These are phyloP conservation scores for Boletus sp. DNA, from an alignment of 768 basidiomycete species.

Conservation along the genomic window DNA sequence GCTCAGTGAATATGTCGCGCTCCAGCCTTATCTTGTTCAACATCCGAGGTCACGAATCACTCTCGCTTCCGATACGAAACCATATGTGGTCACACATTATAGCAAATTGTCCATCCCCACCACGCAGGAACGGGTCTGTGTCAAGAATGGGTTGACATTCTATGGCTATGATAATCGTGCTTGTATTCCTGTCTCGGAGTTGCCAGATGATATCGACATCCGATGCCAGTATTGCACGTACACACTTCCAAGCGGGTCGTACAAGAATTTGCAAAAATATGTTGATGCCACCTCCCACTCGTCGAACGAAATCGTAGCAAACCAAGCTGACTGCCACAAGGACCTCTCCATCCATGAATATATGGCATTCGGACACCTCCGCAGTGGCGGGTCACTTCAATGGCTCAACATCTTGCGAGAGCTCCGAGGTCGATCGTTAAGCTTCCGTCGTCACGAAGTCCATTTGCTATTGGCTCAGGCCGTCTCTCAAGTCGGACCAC, in stretches of 20 bases:
- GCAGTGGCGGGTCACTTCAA: constrained; percentile 44
- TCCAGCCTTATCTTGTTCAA: constrained; percentile 10
- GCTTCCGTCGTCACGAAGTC: constrained; percentile 40
- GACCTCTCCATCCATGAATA: constrained; percentile 46
- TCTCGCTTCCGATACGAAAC: constrained; percentile 25
- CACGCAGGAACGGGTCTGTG: constrained; percentile 18
- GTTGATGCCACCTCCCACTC: constrained; percentile 37
- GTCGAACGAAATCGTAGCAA: constrained; percentile 43
- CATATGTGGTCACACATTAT: constrained; percentile 20
- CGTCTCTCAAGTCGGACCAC: constrained; percentile 42
- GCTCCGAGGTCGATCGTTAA: constrained; percentile 38
- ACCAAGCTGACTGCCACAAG: constrained; percentile 40
- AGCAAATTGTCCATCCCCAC: constrained; percentile 12
- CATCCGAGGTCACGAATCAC: constrained; percentile 22
- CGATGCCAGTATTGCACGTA: constrained; percentile 32
- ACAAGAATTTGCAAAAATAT: constrained; percentile 38
- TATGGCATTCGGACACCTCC: constrained; percentile 43
- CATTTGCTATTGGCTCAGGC: constrained; percentile 44
- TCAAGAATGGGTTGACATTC: constrained; percentile 36
- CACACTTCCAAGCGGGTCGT: constrained; percentile 32
- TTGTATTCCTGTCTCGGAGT: constrained; percentile 12
- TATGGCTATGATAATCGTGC: constrained; percentile 28
- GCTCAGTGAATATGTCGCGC: constrained; percentile 13
- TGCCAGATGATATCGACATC: constrained; percentile 16
- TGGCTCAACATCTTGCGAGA: constrained; percentile 53